Conservation (phyloP, 2,329 filamentous ascomycete species). For the Epichloe bromicola region DNA sequence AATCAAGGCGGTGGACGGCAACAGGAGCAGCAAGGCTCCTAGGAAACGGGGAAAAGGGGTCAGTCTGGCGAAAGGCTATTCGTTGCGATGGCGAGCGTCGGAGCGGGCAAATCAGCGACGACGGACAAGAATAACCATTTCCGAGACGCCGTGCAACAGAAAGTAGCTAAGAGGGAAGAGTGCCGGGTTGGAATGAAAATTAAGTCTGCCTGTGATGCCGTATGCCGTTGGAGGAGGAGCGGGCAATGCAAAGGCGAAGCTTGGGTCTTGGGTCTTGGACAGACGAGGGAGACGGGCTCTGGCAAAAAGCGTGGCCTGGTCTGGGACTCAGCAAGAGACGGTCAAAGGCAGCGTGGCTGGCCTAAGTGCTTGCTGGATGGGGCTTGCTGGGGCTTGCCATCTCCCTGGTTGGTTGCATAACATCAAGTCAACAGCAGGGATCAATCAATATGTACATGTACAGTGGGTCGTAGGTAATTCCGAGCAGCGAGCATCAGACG, state of each 20-base stretch:
- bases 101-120: conserved; percentile 9
- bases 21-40: conserved; percentile 5
- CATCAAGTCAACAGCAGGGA: neutral
- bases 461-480: no score
- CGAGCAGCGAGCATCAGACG: no score
- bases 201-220: conserved; percentile 5
- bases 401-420: neutral
- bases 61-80: conserved; percentile 4
- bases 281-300: neutral
- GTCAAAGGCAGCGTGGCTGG: neutral
- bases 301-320: neutral
- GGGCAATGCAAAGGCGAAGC: conserved; percentile 2
- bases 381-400: no score
- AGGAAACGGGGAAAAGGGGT: conserved; percentile 6
- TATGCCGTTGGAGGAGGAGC: conserved; percentile 3
- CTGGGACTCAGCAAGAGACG: neutral
- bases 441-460: neutral
- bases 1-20: conserved; percentile 5
- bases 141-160: conserved; percentile 2
- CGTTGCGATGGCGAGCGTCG: neutral
- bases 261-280: conserved; percentile 1
- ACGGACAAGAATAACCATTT: conserved; percentile 11
- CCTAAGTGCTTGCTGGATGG: neutral
- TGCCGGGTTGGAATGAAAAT: conserved; percentile 1
- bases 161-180: neutral